These are phyloP conservation scores for Macrolepiota fuliginosa DNA, from an alignment of 768 basidiomycete species.

Conservation along the genomic window DNA sequence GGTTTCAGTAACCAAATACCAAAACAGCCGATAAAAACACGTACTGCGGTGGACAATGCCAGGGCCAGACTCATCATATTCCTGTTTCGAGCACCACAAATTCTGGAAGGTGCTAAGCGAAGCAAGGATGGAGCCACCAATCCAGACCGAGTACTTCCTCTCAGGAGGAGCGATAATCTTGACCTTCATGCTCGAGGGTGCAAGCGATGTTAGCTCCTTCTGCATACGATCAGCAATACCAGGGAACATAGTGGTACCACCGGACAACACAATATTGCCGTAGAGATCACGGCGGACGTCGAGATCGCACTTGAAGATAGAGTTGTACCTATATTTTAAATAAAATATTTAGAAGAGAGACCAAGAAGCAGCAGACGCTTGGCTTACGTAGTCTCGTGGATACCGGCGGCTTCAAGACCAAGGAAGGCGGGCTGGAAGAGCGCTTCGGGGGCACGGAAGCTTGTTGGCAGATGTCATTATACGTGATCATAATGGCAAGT, in stretches of 20 bases:
- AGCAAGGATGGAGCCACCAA: conserved; percentile 83
- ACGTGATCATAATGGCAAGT: conserved; percentile 54
- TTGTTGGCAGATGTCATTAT: conserved; percentile 47
- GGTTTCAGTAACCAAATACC: neutral
- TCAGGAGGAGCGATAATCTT: conserved; percentile 94
- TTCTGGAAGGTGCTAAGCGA: conserved; percentile 96
- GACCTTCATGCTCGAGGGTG: conserved; percentile 92
- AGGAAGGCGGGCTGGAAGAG: conserved; percentile 93
- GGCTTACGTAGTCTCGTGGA: conserved; percentile 87
- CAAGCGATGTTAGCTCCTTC: conserved; percentile 84
- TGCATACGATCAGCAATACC: conserved; percentile 96
- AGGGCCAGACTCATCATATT: conserved; percentile 86
- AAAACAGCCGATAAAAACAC: conserved; percentile 21
- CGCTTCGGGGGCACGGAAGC: conserved; percentile 92
- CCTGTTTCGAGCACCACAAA: conserved; percentile 91
- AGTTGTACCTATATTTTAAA: conserved; percentile 54
- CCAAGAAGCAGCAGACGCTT: conserved; percentile 2
- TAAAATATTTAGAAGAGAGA: conserved; percentile 8
- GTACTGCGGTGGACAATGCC: conserved; percentile 77
- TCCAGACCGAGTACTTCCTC: conserved; percentile 96
- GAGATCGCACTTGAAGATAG: conserved; percentile 84
- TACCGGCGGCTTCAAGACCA: conserved; percentile 86
- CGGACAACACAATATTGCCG: conserved; percentile 84
- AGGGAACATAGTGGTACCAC: conserved; percentile 95
- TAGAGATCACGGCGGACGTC: conserved; percentile 81